Evolutionary conservation across 495 filamentous ascomycete species (phyloP).

Genomic region (Penicillium turbatum): DNA sequence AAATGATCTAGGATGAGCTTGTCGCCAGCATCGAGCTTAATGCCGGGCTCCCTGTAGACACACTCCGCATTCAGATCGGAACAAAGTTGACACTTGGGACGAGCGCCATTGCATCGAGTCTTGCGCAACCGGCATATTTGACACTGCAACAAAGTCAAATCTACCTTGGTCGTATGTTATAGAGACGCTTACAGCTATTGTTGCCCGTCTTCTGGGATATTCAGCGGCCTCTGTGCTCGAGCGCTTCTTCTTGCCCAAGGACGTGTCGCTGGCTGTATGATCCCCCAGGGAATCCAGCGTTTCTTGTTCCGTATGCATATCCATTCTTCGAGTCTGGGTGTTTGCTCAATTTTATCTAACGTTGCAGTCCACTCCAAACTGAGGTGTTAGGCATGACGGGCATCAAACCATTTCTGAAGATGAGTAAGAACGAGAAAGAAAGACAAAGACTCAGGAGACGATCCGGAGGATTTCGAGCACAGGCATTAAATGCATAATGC

Average conservation of each 20-base stretch:
- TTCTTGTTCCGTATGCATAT: not conserved
- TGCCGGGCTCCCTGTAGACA: slow-evolving; percentile 78
- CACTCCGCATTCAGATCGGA: slow-evolving; percentile 78
- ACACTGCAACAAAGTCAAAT: slow-evolving; percentile 47
- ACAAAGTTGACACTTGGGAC: slow-evolving; percentile 79
- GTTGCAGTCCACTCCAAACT: not conserved
- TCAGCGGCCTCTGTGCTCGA: slow-evolving; percentile 62
- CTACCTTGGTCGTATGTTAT: not conserved
- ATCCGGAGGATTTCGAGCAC: not conserved
- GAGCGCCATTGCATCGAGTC: slow-evolving; percentile 77
- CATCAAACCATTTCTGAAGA: not conserved
- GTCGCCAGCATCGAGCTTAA: slow-evolving; percentile 82
- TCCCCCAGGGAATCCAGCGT: not conserved
- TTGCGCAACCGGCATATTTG: slow-evolving; percentile 82
- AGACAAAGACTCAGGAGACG: not conserved
- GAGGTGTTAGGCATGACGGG: not conserved
- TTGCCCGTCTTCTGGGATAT: slow-evolving; percentile 65
- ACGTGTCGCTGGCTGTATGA: not conserved
- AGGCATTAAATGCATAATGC: not conserved
- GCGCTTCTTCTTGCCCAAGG: slow-evolving; percentile 48
- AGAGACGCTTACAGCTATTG: slow-evolving; percentile 58
- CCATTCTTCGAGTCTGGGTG: not conserved
- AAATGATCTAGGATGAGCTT: slow-evolving; percentile 78
- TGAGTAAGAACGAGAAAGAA: not conserved
- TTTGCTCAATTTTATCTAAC: not conserved